Conservation (phyloP, 257 asterid genomes). For the Capsicum pubescens region DNA sequence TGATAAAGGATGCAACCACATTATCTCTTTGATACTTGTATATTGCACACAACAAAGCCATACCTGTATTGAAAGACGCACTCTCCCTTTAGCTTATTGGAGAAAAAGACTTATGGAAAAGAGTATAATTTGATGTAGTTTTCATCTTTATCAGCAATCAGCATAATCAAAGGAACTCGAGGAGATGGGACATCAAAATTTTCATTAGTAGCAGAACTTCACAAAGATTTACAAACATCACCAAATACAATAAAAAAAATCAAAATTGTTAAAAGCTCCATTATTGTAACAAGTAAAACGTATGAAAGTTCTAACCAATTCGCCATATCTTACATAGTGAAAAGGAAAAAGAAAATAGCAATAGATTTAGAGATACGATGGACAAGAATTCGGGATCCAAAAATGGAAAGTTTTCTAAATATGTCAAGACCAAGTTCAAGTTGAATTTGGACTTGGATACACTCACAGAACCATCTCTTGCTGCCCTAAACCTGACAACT, state of each 20-base stretch:
- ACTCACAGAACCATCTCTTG: background rate
- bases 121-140: background rate
- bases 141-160: background rate
- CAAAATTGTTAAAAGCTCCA: background rate
- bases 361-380: background rate
- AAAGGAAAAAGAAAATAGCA: background rate
- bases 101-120: background rate
- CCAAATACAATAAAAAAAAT: background rate
- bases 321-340: background rate
- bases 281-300: background rate
- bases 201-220: background rate
- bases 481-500: background rate
- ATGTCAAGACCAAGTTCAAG: background rate
- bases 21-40: background rate
- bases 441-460: conserved; percentile 7
- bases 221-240: background rate
- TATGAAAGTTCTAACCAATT: background rate
- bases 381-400: conserved; percentile 2
- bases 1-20: background rate
- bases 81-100: background rate
- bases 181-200: background rate
- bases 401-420: background rate
- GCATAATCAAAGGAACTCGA: background rate
- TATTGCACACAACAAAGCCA: background rate
- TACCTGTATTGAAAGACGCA: background rate